Conservation (phyloP, 1,284 basidiomycete genomes). For the Tilletia indica region DNA sequence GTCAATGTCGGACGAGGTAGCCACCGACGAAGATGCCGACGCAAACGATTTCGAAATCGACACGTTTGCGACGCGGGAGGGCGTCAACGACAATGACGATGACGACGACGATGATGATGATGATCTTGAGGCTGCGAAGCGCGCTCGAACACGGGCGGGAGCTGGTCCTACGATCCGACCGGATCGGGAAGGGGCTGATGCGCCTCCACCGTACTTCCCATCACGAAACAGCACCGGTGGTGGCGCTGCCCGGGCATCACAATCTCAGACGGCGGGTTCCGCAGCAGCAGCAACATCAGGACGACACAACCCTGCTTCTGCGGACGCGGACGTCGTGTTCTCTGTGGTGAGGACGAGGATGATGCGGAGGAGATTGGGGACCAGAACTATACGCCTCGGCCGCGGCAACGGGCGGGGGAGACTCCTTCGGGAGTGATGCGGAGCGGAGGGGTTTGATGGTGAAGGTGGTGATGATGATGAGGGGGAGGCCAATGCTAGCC, state of each 20-base stretch:
- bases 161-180: not conserved
- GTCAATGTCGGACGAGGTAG: slow-evolving; percentile 57
- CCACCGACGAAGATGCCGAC: slow-evolving; percentile 82
- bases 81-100: slow-evolving; percentile 31
- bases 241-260: not conserved
- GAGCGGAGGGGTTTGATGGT: slow-evolving; percentile 21
- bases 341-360: slow-evolving; percentile 45
- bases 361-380: slow-evolving; percentile 21
- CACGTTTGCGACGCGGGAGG: slow-evolving; percentile 56
- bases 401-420: slow-evolving; percentile 13
- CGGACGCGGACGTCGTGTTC: slow-evolving; percentile 39
- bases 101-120: slow-evolving; percentile 38
- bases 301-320: not conserved
- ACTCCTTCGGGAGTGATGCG: not conserved
- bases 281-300: not conserved
- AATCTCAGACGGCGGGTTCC: not conserved
- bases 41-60: slow-evolving; percentile 74
- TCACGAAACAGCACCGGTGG: not conserved
- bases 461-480: slow-evolving; percentile 19
- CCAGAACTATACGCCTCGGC: slow-evolving; percentile 18
- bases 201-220: not conserved
- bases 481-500: slow-evolving; percentile 23
- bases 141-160: not conserved
- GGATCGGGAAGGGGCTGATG: not conserved
- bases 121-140: slow-evolving; percentile 17